Evolutionary conservation across 140 eudicot species (phyloP), one percentile per base, ranked within the genome.

Genomic region (Cichorium intybus): DNA sequence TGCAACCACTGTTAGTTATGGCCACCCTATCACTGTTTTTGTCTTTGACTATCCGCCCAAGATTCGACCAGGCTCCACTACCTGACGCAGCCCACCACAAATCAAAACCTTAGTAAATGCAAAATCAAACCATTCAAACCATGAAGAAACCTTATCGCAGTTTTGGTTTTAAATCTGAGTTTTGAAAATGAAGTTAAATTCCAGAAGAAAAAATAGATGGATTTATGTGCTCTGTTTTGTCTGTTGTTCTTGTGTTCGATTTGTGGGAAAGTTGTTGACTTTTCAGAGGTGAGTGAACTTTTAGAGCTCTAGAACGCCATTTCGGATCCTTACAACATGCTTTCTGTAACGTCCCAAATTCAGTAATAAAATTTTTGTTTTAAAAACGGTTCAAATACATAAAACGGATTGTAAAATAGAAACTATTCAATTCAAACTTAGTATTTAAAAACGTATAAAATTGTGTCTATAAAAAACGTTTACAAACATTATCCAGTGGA

Each of bases 291-390:
- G 59, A 21, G 48, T 72, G 60, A 34, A 53, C 81, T 88, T 20
- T 51, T 88, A 45, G 77, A 77, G 66, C 34, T 88, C 34, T 85
- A 88, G 74, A 72, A 66, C 45, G 70, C 81, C 7, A 47, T 88
- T 77, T 51, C 77, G 17, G 96, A 88, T 64, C 94, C 85, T 14
- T 62, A 55, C 37, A 83, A 85, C 66, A 66, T 82, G 65, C 81
- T 88, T 2, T 71, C 82, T n/a, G n/a, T n/a, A n/a, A n/a, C n/a
- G n/a, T n/a, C n/a, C n/a, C n/a, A n/a, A n/a, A n/a, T n/a, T n/a
- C n/a, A n/a, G n/a, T n/a, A n/a, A n/a, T n/a, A n/a, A n/a, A n/a
- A n/a, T n/a, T n/a, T n/a, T n/a, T n/a, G n/a, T n/a, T n/a, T n/a
- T n/a, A n/a, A n/a, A n/a, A n/a, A n/a, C n/a, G n/a, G n/a, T n/a